These are phyloP conservation scores for Mercurialis annua DNA, from an alignment of 345 rosid species.

Conservation along the genomic window DNA sequence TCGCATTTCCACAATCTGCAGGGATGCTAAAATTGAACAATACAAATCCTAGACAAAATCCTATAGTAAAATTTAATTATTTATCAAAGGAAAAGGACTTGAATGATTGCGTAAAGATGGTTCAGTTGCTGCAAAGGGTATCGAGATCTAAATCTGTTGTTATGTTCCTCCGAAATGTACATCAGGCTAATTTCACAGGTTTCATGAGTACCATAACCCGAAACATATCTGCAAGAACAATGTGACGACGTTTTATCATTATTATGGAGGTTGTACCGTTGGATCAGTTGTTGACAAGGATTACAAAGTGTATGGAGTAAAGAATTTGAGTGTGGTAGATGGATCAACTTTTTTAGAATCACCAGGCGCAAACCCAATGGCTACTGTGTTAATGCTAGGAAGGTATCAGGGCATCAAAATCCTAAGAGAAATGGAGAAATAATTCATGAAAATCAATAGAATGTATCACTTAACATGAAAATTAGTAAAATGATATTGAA, in stretches of 20 bases:
- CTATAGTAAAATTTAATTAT: slow-evolving; percentile 63
- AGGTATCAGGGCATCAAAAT: slow-evolving; percentile 68
- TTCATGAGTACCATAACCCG: slow-evolving; percentile 34
- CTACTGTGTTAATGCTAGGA: slow-evolving; percentile 69
- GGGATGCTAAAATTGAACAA: slow-evolving; percentile 54
- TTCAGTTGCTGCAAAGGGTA: slow-evolving; percentile 44
- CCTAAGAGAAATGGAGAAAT: slow-evolving; percentile 36
- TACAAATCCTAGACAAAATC: slow-evolving; percentile 62
- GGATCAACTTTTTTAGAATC: slow-evolving; percentile 70
- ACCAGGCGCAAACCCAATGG: slow-evolving; percentile 87
- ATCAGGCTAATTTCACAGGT: slow-evolving; percentile 31
- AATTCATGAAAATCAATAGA: too few relatives aligned
- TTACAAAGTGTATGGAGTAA: slow-evolving; percentile 48
- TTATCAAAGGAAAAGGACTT: slow-evolving; percentile 48
- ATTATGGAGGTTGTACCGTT: slow-evolving; percentile 56
- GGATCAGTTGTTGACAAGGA: slow-evolving; percentile 60
- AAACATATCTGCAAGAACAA: slow-evolving; percentile 53
- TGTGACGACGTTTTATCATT: slow-evolving; percentile 62
- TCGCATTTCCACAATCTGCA: slow-evolving; percentile 63
- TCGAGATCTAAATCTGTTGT: slow-evolving; percentile 52
- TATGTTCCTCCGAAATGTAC: slow-evolving; percentile 36
- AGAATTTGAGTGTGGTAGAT: slow-evolving; percentile 59
- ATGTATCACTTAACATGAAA: too few relatives aligned
- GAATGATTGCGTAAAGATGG: slow-evolving; percentile 53
- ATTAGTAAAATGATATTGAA: too few relatives aligned